Conservation (phyloP, 257 asterid genomes). For the Solanum verrucosum region DNA sequence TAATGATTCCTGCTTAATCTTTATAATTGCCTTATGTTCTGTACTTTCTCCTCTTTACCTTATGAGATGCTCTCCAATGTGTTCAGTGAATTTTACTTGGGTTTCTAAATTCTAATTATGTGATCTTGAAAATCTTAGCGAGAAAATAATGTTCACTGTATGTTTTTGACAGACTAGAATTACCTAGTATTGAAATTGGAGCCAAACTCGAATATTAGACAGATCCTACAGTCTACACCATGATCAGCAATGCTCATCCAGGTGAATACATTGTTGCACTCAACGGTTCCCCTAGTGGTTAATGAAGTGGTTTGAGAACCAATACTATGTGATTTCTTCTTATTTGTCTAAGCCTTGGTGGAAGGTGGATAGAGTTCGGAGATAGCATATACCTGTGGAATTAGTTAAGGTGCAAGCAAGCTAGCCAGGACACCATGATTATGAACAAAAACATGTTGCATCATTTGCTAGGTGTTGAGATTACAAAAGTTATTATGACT, state of each 20-base stretch:
- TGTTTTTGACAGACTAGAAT: background rate
- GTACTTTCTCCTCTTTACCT: background rate
- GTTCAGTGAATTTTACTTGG: background rate
- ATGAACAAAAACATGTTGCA: background rate
- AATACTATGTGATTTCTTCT: background rate
- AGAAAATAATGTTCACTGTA: background rate
- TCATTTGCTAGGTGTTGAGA: background rate
- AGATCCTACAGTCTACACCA: background rate
- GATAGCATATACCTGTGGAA: background rate
- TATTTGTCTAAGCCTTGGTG: background rate
- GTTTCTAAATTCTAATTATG: background rate
- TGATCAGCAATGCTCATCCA: background rate
- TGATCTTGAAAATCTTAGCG: background rate
- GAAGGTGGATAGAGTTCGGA: background rate
- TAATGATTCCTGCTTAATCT: background rate
- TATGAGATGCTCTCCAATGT: background rate
- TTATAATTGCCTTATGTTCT: background rate
- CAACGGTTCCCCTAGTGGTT: background rate
- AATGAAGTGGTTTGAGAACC: background rate
- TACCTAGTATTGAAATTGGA: background rate
- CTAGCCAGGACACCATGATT: background rate
- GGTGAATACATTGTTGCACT: background rate
- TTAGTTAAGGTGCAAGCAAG: background rate
- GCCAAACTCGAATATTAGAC: background rate
- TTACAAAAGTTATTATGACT: background rate